Evolutionary conservation across 2,329 filamentous ascomycete genomes (phyloP).

Genomic region (Aspergillus transmontanensis): DNA sequence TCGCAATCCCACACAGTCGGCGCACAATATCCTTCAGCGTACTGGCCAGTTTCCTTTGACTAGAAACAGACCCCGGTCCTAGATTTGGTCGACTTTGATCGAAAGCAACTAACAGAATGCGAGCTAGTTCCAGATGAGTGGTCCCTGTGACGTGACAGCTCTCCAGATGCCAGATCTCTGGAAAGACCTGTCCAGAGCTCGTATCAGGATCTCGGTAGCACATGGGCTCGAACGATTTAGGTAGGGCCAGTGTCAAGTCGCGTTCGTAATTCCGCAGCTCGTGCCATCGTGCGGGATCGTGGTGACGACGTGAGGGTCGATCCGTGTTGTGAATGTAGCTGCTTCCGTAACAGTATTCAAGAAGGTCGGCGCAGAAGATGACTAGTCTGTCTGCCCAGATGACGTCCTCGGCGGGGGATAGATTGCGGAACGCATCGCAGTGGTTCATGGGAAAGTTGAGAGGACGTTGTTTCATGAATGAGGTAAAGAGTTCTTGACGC

Average conservation of each 20-base stretch:
- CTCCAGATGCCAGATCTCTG: slow-evolving; percentile 60
- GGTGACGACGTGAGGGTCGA: slow-evolving; percentile 8
- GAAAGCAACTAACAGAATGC: slow-evolving; percentile 59
- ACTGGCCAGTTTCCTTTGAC: slow-evolving; percentile 18
- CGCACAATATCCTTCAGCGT: slow-evolving; percentile 49
- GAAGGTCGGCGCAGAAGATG: slow-evolving; percentile 63
- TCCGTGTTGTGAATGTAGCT: background rate
- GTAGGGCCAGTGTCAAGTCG: background rate
- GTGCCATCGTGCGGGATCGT: slow-evolving; percentile 1
- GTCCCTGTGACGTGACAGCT: slow-evolving; percentile 62
- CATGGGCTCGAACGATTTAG: slow-evolving; percentile 56
- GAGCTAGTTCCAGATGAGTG: slow-evolving; percentile 62
- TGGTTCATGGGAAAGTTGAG: slow-evolving; percentile 41
- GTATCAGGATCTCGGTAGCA: slow-evolving; percentile 47
- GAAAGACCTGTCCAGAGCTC: slow-evolving; percentile 51
- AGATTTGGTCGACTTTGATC: slow-evolving; percentile 57
- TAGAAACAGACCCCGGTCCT: slow-evolving; percentile 35
- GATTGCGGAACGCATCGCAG: slow-evolving; percentile 40
- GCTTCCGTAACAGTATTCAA: slow-evolving; percentile 62
- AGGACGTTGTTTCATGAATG: slow-evolving; percentile 44
- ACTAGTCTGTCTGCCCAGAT: slow-evolving; percentile 56
- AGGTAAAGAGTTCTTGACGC: slow-evolving; percentile 54
- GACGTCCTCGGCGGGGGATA: slow-evolving; percentile 35
- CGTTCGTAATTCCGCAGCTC: slow-evolving; percentile 3
- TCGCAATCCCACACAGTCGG: slow-evolving; percentile 60